Conservation (phyloP, 2,329 filamentous ascomycete species). For the Apiospora saccharicola region DNA sequence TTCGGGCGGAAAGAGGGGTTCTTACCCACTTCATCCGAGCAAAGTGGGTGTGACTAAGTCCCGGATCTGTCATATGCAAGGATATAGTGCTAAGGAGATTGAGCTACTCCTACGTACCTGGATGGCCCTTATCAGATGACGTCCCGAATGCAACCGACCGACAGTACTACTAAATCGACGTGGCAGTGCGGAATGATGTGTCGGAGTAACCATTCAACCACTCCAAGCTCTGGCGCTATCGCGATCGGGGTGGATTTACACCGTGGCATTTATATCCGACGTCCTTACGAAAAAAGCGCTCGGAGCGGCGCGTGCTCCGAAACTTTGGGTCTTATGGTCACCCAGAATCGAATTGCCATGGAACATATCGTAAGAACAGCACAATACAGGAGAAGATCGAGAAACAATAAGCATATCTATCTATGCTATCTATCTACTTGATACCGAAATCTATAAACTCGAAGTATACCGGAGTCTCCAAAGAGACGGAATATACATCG, state of each 20-base stretch:
- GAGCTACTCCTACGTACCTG: too few species aligned
- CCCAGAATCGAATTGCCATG: background rate
- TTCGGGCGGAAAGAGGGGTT: constrained; percentile 5
- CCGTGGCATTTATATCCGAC: background rate
- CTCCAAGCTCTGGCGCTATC: background rate
- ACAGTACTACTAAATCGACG: too few species aligned
- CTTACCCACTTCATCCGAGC: background rate
- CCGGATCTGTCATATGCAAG: background rate
- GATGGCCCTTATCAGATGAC: background rate
- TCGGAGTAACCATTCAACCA: background rate
- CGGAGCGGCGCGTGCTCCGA: background rate
- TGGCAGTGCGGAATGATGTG: background rate
- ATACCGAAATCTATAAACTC: constrained; percentile 10
- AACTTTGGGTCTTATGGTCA: background rate
- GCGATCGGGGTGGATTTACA: background rate
- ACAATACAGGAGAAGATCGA: background rate
- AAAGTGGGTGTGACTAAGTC: background rate
- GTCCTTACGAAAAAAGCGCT: background rate
- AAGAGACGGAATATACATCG: background rate
- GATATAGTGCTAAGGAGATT: background rate
- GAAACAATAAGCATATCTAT: background rate
- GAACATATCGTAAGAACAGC: too few species aligned
- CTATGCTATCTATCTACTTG: background rate
- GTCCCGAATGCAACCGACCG: background rate
- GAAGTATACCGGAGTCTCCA: background rate